phyloP scores from a whole-genome alignment of 192 early-diverging fungal genomes.

The Funneliformis geosporum region DNA sequence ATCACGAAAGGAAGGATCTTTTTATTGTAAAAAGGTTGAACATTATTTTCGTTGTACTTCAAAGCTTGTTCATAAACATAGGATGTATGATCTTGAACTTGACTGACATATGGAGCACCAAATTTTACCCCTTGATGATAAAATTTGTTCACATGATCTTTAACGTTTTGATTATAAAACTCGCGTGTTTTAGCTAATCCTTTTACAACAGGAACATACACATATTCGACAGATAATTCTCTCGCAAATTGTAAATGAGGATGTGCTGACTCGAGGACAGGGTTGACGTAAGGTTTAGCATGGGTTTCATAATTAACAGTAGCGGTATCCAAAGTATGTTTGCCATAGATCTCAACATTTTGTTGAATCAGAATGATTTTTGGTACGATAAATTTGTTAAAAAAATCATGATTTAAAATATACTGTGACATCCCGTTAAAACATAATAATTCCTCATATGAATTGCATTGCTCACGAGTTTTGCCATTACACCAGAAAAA shows the following conservation, averaged over 20 bases:
- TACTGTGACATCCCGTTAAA: constrained; percentile 21
- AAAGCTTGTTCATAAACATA: neutral
- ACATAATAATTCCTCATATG: neutral
- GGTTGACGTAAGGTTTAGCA: neutral
- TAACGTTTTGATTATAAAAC: constrained; percentile 16
- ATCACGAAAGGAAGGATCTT: neutral
- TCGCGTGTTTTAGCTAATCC: neutral
- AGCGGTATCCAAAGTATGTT: neutral
- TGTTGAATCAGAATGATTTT: neutral
- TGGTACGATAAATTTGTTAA: constrained; percentile 19
- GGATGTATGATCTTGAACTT: neutral
- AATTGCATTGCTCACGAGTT: constrained; percentile 6
- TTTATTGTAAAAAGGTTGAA: constrained; percentile 9
- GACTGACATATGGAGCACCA: neutral
- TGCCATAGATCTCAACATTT: neutral
- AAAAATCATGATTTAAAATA: constrained; percentile 20
- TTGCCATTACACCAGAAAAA: constrained; percentile 3
- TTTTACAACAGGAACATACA: neutral
- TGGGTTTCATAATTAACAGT: neutral
- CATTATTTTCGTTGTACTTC: neutral
- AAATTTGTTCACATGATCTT: constrained; percentile 8
- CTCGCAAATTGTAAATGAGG: neutral
- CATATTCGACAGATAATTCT: constrained; percentile 1
- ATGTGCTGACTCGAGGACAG: neutral
- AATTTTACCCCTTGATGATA: neutral